phyloP scores from a whole-genome alignment of 495 filamentous ascomycete genomes.

The Penicillium canescens region DNA sequence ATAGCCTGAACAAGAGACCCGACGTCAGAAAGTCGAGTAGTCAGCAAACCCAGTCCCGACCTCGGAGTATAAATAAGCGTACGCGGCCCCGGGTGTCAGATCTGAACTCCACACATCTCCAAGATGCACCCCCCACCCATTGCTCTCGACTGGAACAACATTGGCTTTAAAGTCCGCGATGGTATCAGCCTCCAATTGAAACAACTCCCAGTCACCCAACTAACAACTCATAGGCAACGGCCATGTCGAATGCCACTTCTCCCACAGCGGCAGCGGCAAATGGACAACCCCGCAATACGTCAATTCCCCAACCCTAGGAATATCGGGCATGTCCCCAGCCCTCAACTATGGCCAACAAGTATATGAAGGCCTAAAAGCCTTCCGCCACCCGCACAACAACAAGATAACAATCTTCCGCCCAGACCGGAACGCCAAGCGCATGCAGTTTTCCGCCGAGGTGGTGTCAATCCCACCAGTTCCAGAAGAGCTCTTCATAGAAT shows the following conservation, averaged over 20 bases:
- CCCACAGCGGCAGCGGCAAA: constrained; percentile 41
- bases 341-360: constrained; percentile 94
- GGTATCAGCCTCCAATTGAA: constrained; percentile 44
- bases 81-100: not conserved
- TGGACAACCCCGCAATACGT: constrained; percentile 78
- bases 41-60: too few species aligned
- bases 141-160: constrained; percentile 77
- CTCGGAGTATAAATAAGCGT: not conserved
- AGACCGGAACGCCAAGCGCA: constrained; percentile 72
- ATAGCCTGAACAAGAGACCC: too few species aligned
- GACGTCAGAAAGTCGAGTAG: too few species aligned
- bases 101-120: not conserved
- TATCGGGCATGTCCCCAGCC: constrained; percentile 88
- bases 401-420: constrained; percentile 81
- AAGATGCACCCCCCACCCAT: constrained; percentile 81
- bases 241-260: constrained; percentile 37
- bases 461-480: constrained; percentile 79
- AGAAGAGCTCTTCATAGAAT: constrained; percentile 66
- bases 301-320: constrained; percentile 70
- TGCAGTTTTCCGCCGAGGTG: constrained; percentile 74
- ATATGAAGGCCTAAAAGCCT: constrained; percentile 92
- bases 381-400: constrained; percentile 61
- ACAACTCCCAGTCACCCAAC: not conserved
- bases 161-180: constrained; percentile 90
- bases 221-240: constrained; percentile 24